phyloP scores from a whole-genome alignment of 495 filamentous ascomycete genomes.

The Massariosphaeria phaeospora region DNA sequence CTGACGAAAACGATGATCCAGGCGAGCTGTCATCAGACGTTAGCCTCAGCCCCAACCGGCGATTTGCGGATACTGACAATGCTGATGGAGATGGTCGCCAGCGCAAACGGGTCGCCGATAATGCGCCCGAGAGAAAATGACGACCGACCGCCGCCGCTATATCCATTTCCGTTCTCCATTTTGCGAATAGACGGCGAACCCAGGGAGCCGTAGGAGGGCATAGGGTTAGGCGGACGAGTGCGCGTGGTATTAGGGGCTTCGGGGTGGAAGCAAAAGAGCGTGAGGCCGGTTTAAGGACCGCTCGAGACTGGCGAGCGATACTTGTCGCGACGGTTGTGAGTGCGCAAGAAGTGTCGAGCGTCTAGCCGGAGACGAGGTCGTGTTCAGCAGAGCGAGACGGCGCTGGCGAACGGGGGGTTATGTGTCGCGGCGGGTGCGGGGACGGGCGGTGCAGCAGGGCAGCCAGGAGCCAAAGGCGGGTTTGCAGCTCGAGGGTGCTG shows the following conservation, averaged over 20 bases:
- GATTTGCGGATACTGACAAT: slow-evolving; percentile 55
- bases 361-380: slow-evolving; percentile 27
- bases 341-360: slow-evolving; percentile 5
- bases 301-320: slow-evolving; percentile 28
- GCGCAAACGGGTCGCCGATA: slow-evolving; percentile 90
- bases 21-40: slow-evolving; percentile 59
- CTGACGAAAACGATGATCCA: slow-evolving; percentile 91
- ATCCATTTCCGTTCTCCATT: slow-evolving; percentile 63
- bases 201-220: slow-evolving; percentile 69
- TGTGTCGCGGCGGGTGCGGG: neutral
- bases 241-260: slow-evolving; percentile 6
- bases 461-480: slow-evolving; percentile 16
- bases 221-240: slow-evolving; percentile 32
- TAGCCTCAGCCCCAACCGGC: slow-evolving; percentile 10
- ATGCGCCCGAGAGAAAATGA: slow-evolving; percentile 79
- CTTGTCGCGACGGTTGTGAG: no score
- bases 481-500: slow-evolving; percentile 4
- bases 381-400: neutral
- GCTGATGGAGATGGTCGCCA: slow-evolving; percentile 89
- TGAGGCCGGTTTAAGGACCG: slow-evolving; percentile 15
- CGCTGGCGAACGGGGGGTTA: slow-evolving; percentile 1
- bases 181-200: slow-evolving; percentile 72
- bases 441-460: slow-evolving; percentile 2
- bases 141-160: slow-evolving; percentile 49
- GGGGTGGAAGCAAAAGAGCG: slow-evolving; percentile 18